phyloP scores from a whole-genome alignment of 1,139 yeast species.

The Debaryomycetaceae sp. region DNA sequence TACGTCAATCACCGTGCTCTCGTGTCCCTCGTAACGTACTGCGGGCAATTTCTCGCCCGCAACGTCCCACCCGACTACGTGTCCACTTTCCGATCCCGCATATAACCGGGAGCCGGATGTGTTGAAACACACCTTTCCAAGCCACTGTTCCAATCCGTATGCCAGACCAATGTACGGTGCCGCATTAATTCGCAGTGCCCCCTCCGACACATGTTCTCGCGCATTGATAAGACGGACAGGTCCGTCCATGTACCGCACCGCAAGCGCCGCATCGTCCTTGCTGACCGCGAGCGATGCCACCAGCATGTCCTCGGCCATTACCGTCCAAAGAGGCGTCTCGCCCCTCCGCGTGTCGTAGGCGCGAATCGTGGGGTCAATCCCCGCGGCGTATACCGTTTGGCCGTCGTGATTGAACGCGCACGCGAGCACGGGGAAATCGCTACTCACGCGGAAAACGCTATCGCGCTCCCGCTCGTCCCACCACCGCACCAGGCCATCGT shows the following conservation, averaged over 20 bases:
- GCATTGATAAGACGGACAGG: constrained; percentile 47
- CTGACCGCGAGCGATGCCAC: constrained; percentile 44
- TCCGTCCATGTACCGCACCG: constrained; percentile 51
- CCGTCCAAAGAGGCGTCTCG: constrained; percentile 33
- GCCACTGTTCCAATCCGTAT: constrained; percentile 41
- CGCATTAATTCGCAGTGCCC: constrained; percentile 29
- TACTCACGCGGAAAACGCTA: constrained; percentile 24
- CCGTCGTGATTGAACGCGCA: constrained; percentile 33
- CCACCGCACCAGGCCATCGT: constrained; percentile 46
- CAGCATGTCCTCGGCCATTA: constrained; percentile 35
- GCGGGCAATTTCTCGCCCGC: constrained; percentile 24
- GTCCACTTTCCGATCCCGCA: constrained; percentile 47
- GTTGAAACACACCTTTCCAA: constrained; percentile 40
- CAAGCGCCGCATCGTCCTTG: constrained; percentile 37
- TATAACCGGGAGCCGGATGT: constrained; percentile 25
- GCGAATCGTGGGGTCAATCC: constrained; percentile 54
- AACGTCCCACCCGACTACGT: constrained; percentile 50
- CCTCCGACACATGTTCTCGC: constrained; percentile 28
- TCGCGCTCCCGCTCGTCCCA: constrained; percentile 52
- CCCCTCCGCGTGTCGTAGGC: constrained; percentile 45
- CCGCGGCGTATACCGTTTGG: constrained; percentile 41
- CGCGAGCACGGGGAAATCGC: constrained; percentile 50
- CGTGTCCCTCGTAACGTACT: constrained; percentile 47
- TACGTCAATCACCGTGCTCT: constrained; percentile 51
- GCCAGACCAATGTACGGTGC: constrained; percentile 49